phyloP scores from a whole-genome alignment of 2,329 filamentous ascomycete species.

The Trichoderma koningii region DNA sequence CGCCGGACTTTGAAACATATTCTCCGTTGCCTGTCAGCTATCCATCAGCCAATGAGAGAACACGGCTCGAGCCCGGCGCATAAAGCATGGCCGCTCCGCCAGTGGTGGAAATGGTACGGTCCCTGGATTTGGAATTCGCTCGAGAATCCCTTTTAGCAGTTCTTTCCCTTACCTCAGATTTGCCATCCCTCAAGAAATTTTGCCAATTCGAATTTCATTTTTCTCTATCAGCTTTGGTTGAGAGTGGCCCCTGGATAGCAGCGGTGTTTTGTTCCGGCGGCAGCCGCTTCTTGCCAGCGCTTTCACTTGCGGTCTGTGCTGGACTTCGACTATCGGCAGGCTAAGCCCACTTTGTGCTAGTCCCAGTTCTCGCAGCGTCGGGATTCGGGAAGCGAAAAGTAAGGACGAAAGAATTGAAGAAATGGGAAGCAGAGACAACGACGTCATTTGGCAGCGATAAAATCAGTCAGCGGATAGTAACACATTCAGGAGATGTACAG shows the following conservation, averaged over 20 bases:
- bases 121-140: slow-evolving; percentile 1
- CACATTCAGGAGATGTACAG: too few species aligned
- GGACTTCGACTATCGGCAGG: not conserved
- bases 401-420: not conserved
- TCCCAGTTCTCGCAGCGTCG: not conserved
- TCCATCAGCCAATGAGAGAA: not conserved
- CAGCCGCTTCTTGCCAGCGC: slow-evolving; percentile 1
- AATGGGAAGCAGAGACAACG: not conserved
- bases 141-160: not conserved
- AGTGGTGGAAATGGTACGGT: not conserved
- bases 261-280: not conserved
- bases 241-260: slow-evolving; percentile 1
- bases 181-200: too few species aligned
- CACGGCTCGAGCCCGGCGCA: not conserved
- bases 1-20: slow-evolving; percentile 18
- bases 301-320: not conserved
- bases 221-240: too few species aligned
- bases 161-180: not conserved
- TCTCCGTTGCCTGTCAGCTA: not conserved
- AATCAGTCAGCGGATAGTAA: not conserved
- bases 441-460: slow-evolving; percentile 15
- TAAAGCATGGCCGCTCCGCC: slow-evolving; percentile 22
- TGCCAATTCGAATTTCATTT: too few species aligned
- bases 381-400: not conserved
- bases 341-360: not conserved